Evolutionary conservation across 73 alveolate species (phyloP), one percentile per base, ranked within the genome.

Genomic region (Paramecium sonneborni): DNA sequence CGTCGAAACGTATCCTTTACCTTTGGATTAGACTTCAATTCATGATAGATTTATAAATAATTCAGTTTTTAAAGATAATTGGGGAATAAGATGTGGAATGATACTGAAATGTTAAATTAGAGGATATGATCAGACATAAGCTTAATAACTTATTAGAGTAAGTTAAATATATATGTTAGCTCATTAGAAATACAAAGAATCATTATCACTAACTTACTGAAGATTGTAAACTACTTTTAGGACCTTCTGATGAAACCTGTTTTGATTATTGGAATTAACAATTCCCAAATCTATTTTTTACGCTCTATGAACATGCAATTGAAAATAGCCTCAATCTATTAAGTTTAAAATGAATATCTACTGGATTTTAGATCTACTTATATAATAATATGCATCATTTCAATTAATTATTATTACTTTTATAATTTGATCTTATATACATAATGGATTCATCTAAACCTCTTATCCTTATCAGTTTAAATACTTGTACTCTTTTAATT

Each of bases 191-290:
- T 91, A 93, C 87, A 85, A 95, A 87, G 92, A 88, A 95, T 57
- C 97, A 95, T 76, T 95, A 74, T 62, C 95, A 94, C 48, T 95
- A 95, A 55, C 86, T 95, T 1, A 92, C 95, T 6, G 96, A 88
- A 9, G 94, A 57, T 20, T 93, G 93, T 57, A 89, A 95, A 72
- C 21, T 41, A 44, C 24, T 89, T 41, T 32, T 95, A 15, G 97
- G 97, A 48, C 38, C 91, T 39, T 76, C 95, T 15, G 92, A 92
- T 62, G 97, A 95, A 24, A 56, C 91, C 21, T 95, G 67, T 79
- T 23, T 88, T 39, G 55, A 41, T 38, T 95, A 92, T 62, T 95
- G 92, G 85, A 87, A 46, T 9, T 21, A 39, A 7, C 21, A 43
- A 20, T 95, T 56, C 92, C 97, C 97, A 14, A 68, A 68, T 52